Evolutionary conservation across 169 alveolate species (phyloP).

Genomic region (Cryptosporidium bovis): DNA sequence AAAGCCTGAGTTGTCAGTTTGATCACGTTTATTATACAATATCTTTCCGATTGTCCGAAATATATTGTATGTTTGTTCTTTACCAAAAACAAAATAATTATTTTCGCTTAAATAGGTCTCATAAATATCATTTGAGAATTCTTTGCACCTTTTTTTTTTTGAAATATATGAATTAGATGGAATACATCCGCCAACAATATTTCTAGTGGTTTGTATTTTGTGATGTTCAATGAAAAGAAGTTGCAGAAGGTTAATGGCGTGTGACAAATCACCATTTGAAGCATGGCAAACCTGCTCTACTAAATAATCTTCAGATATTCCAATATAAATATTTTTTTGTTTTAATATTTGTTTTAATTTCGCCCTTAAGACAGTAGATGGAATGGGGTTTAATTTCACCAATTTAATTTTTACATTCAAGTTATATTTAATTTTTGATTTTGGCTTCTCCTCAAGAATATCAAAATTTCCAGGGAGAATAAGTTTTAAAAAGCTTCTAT

Average conservation of each 20-base stretch:
- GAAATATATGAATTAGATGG: not conserved
- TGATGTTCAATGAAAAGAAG: not conserved
- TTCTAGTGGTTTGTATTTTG: not conserved
- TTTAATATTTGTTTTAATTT: conserved; percentile 15
- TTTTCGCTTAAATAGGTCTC: not conserved
- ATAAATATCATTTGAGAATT: not conserved
- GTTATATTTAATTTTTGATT: not conserved
- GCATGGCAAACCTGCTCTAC: conserved; percentile 28
- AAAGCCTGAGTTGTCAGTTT: not conserved
- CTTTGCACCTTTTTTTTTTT: conserved; percentile 12
- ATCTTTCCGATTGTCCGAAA: conserved; percentile 61
- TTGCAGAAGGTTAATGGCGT: conserved; percentile 55
- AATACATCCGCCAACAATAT: not conserved
- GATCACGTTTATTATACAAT: conserved; percentile 54
- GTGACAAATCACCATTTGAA: conserved; percentile 49
- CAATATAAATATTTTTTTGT: not conserved
- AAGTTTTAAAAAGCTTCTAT: conserved; percentile 25
- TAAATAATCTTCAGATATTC: not conserved
- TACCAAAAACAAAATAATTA: not conserved
- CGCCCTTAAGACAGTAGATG: conserved; percentile 24
- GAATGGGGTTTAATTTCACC: conserved; percentile 44
- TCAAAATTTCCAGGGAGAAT: conserved; percentile 50
- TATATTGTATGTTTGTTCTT: conserved; percentile 38
- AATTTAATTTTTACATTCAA: conserved; percentile 4
- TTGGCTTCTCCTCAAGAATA: conserved; percentile 6